These are phyloP conservation scores for Geopyxis carbonaria DNA, from an alignment of 495 filamentous ascomycete genomes.

Conservation along the genomic window DNA sequence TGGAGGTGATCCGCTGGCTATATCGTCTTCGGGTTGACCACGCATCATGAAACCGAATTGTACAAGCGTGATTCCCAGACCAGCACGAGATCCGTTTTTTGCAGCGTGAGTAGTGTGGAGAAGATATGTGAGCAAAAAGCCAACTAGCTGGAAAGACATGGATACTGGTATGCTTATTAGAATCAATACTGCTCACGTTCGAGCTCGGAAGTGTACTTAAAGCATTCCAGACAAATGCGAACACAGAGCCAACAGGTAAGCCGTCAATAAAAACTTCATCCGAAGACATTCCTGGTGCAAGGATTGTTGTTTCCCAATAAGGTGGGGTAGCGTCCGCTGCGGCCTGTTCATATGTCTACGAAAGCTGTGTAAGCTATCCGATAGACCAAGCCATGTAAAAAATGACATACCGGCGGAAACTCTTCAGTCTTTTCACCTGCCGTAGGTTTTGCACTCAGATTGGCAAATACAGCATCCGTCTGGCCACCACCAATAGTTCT, in stretches of 20 bases:
- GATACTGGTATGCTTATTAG: slow-evolving; percentile 50
- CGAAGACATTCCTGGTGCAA: slow-evolving; percentile 67
- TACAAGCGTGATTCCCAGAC: slow-evolving; percentile 87
- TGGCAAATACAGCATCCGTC: slow-evolving; percentile 93
- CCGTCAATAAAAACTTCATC: slow-evolving; percentile 96
- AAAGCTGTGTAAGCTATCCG: too few species aligned
- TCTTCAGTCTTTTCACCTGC: slow-evolving; percentile 74
- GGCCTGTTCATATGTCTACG: slow-evolving; percentile 94
- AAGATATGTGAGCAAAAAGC: slow-evolving; percentile 94
- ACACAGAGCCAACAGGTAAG: slow-evolving; percentile 84
- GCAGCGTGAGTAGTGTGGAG: slow-evolving; percentile 95
- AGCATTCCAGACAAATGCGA: slow-evolving; percentile 93
- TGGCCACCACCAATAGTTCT: slow-evolving; percentile 45
- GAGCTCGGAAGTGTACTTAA: slow-evolving; percentile 69
- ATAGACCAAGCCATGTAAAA: not conserved
- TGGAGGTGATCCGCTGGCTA: slow-evolving; percentile 30
- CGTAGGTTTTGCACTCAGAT: slow-evolving; percentile 81
- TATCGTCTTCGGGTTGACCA: slow-evolving; percentile 28
- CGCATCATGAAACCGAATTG: slow-evolving; percentile 89
- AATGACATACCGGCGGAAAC: slow-evolving; percentile 64
- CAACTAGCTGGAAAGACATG: slow-evolving; percentile 93
- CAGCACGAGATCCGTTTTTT: slow-evolving; percentile 88
- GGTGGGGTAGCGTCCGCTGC: slow-evolving; percentile 91
- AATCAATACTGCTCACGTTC: slow-evolving; percentile 78
- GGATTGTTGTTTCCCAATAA: slow-evolving; percentile 97